phyloP scores from a whole-genome alignment of 768 basidiomycete genomes.

The Tylopilus rubrobrunneus region DNA sequence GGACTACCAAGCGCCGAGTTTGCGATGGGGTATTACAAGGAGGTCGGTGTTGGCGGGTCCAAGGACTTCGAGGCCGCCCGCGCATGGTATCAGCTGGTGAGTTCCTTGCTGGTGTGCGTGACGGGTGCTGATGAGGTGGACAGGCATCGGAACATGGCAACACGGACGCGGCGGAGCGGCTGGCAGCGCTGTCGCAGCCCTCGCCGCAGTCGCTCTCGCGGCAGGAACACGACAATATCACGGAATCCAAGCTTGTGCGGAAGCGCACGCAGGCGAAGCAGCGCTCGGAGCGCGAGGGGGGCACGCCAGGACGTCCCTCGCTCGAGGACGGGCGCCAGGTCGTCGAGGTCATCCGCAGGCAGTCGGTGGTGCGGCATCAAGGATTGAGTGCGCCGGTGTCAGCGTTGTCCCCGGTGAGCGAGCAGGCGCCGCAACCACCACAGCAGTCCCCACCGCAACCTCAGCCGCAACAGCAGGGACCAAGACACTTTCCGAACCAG shows the following conservation, averaged over 20 bases:
- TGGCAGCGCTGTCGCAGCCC: slow-evolving; percentile 62
- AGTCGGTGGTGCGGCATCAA: slow-evolving; percentile 33
- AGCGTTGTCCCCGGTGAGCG: not conserved
- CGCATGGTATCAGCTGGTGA: slow-evolving; percentile 72
- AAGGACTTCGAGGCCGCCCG: slow-evolving; percentile 61
- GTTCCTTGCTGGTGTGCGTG: slow-evolving; percentile 11
- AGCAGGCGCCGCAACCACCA: not conserved
- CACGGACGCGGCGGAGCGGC: slow-evolving; percentile 70
- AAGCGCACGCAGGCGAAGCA: slow-evolving; percentile 73
- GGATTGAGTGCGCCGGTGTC: not conserved
- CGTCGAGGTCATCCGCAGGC: slow-evolving; percentile 53
- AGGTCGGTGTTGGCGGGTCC: slow-evolving; percentile 82
- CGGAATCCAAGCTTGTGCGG: slow-evolving; percentile 77
- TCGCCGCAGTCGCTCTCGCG: slow-evolving; percentile 65
- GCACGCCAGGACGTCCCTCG: slow-evolving; percentile 6
- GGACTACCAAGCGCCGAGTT: slow-evolving; percentile 84
- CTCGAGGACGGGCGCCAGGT: slow-evolving; percentile 40
- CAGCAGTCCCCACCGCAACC: not conserved
- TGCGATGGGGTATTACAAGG: slow-evolving; percentile 93
- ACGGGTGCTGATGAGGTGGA: no score
- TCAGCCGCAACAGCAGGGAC: no score
- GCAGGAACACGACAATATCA: slow-evolving; percentile 74
- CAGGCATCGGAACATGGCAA: slow-evolving; percentile 73
- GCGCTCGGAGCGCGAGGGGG: slow-evolving; percentile 37
- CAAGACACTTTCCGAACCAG: slow-evolving; percentile 31